A percentile compares a stretch with the other conserved stretches of the same genome.
These are phyloP conservation scores for Lasiodiplodia hormozganensis DNA, from an alignment of 2,329 filamentous ascomycete species.

Conservation along the genomic window DNA sequence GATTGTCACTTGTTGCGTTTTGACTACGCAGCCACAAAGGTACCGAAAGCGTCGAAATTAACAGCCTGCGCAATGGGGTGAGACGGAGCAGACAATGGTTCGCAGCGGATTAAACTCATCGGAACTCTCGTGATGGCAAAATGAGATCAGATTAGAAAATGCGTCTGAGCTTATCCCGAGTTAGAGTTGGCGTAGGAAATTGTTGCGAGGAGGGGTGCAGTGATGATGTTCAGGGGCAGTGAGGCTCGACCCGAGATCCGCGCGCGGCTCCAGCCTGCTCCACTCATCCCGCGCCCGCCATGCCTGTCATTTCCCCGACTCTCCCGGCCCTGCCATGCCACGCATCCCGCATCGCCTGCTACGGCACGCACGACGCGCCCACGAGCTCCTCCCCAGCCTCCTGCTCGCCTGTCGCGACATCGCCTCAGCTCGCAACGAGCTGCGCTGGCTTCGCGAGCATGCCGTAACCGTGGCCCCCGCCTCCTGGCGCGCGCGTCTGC, in stretches of 20 bases:
- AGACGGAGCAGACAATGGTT: not conserved
- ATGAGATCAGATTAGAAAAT: not conserved
- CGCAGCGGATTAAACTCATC: not conserved
- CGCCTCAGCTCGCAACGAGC: conserved; percentile 69
- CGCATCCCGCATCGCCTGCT: conserved; percentile 67
- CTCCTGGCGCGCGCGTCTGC: conserved; percentile 42
- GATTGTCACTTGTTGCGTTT: not conserved
- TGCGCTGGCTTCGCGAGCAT: conserved; percentile 75
- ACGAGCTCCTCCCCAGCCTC: conserved; percentile 65
- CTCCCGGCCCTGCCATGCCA: conserved; percentile 50
- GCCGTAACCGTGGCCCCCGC: conserved; percentile 34
- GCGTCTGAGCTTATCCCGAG: not conserved
- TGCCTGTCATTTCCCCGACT: conserved; percentile 20
- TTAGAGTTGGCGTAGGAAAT: not conserved
- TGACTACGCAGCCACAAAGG: not conserved
- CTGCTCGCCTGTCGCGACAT: conserved; percentile 70
- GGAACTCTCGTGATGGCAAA: not conserved
- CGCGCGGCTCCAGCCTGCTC: conserved; percentile 4
- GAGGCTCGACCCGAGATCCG: conserved; percentile 8
- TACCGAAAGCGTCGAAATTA: not conserved
- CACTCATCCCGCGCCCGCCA: conserved; percentile 12
- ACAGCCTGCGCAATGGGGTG: not conserved
- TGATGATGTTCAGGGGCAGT: conserved; percentile 23
- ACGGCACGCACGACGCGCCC: conserved; percentile 60
- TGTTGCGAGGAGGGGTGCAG: not conserved